Base-by-base conservation (phyloP, 2,329 filamentous ascomycete genomes). In the Xylariaceae sp. region DNA sequence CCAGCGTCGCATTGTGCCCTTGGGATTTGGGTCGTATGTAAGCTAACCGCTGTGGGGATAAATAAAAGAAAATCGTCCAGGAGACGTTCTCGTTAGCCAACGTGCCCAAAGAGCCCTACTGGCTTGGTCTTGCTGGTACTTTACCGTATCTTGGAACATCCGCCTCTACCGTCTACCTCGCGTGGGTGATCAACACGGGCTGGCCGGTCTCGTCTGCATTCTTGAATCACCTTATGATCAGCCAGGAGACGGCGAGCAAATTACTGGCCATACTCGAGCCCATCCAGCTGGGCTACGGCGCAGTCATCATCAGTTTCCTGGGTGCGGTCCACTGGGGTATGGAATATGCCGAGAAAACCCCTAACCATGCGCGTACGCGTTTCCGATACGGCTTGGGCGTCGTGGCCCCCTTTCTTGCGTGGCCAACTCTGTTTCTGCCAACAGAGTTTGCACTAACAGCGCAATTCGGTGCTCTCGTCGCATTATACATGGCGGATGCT, bases 251-350 rank as follows among this genome's bases (percentile, higher is more conserved):
- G 3, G 88, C 88, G 2, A 77, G 81, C 44, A 66, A 84, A 16
- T 69, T 88, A 39, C 73, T 96, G 8, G 74, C 82, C 50, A 61
- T 88, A 12, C 70, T 95, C 19, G 88, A 95, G 66, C 88, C 88
- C 9, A 67, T 96, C 37, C 90, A 96, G 64, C 75, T 96, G 38
- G 89, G 88, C 43, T 95, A 94, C 54, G 89, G 90, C 39, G 90
- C 89, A 33, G 79, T 94, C 41, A 92, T 95, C 54, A 85, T 95
- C 53, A 94, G 88, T 18, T 96, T 95, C 71, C 76, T 96, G 2
- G 90, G 90, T 31, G 89, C 89, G 23, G 81, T 95, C 55, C 90
- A 96, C 64, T 96, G 77, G 90, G 89, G 89, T 40, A 72, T 95
- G 13, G 88, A 95, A 64, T 94, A 83, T 61, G 85, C 85, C 35